Conservation (phyloP, 805 yeast genomes). For the Barnettozyma salicaria region DNA sequence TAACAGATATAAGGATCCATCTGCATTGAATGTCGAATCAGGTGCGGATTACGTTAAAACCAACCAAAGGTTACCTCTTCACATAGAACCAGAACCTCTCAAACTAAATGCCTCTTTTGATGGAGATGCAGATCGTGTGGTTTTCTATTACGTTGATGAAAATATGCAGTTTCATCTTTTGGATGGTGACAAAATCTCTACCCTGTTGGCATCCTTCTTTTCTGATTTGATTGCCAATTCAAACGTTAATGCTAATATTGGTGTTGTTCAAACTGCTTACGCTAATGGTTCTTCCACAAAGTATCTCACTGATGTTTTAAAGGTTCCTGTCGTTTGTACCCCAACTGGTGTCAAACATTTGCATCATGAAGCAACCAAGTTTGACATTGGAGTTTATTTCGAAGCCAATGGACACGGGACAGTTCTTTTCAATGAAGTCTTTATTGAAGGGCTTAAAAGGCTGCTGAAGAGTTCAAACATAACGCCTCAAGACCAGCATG, state of each 20-base stretch:
- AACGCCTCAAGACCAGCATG: conserved; percentile 39
- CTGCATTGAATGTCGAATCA: conserved; percentile 64
- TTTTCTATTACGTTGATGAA: conserved; percentile 57
- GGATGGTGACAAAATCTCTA: conserved; percentile 93
- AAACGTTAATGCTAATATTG: conserved; percentile 41
- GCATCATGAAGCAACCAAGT: conserved; percentile 82
- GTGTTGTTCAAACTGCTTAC: conserved; percentile 95
- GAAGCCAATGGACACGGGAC: conserved; percentile 99
- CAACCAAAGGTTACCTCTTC: conserved; percentile 68
- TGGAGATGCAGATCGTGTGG: conserved; percentile 95
- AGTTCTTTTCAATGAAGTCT: conserved; percentile 64
- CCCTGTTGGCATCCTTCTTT: conserved; percentile 69
- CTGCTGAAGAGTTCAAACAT: conserved; percentile 27
- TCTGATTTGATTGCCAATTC: conserved; percentile 44
- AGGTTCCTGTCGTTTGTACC: conserved; percentile 78
- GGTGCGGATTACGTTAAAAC: conserved; percentile 97
- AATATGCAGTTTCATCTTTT: conserved; percentile 44
- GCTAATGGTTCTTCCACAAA: conserved; percentile 91
- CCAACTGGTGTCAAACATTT: conserved; percentile 96
- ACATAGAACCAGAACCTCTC: conserved; percentile 40
- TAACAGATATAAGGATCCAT: conserved; percentile 46
- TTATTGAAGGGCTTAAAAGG: conserved; percentile 33
- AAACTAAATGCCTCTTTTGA: conserved; percentile 78
- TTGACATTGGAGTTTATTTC: conserved; percentile 89
- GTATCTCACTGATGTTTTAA: conserved; percentile 53